phyloP scores from a whole-genome alignment of 345 rosid species.

The Camelina laxa region DNA sequence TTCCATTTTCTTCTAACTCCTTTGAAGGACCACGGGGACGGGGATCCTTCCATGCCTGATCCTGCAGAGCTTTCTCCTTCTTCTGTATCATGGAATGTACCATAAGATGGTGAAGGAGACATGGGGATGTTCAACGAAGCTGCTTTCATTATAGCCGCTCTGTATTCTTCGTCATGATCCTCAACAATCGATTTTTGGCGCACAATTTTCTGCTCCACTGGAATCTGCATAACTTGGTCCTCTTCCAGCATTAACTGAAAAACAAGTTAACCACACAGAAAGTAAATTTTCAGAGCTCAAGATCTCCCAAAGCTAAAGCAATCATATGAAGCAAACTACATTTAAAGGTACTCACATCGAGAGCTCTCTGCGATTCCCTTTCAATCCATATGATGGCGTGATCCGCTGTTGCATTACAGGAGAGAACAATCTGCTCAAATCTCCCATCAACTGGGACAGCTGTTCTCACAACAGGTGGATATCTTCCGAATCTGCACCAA shows the following conservation, averaged over 20 bases:
- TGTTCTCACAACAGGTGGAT: constrained; percentile 92
- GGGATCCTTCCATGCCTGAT: constrained; percentile 42
- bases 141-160: constrained; percentile 82
- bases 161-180: constrained; percentile 78
- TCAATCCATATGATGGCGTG: constrained; percentile 87
- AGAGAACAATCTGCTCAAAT: constrained; percentile 87
- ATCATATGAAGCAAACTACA: constrained; percentile 1
- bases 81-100: constrained; percentile 69
- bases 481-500: constrained; percentile 75
- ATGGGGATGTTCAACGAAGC: constrained; percentile 70
- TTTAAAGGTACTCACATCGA: constrained; percentile 61
- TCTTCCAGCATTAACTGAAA: constrained; percentile 80
- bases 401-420: constrained; percentile 88
- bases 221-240: constrained; percentile 71
- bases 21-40: constrained; percentile 46
- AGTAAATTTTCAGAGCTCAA: not conserved
- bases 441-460: constrained; percentile 99
- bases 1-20: constrained; percentile 59
- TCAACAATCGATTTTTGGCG: constrained; percentile 68
- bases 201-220: constrained; percentile 79
- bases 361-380: constrained; percentile 86
- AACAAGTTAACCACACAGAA: constrained; percentile 1
- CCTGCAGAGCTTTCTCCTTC: constrained; percentile 63
- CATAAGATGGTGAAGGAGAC: constrained; percentile 67
- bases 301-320: constrained; percentile 3